phyloP scores from a whole-genome alignment of 1,139 yeast genomes.

The Taphrina communis region DNA sequence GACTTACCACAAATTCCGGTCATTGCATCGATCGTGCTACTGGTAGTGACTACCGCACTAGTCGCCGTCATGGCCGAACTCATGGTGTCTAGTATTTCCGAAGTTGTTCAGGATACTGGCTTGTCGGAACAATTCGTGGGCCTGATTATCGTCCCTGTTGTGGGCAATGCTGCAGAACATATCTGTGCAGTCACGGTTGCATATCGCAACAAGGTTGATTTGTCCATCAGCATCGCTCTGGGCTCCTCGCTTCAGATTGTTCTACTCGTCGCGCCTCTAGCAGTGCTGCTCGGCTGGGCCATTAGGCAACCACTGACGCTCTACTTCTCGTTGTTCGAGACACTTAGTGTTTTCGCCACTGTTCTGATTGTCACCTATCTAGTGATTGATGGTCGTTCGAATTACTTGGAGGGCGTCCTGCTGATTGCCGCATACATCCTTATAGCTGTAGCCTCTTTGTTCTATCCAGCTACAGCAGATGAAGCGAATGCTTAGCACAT shows the following conservation, averaged over 20 bases:
- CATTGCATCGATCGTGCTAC: slow-evolving; percentile 44
- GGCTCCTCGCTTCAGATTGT: slow-evolving; percentile 98
- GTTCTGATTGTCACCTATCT: slow-evolving; percentile 87
- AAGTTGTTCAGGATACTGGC: slow-evolving; percentile 80
- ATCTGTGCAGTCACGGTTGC: slow-evolving; percentile 96
- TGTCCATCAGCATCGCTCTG: slow-evolving; percentile 94
- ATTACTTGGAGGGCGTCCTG: slow-evolving; percentile 97
- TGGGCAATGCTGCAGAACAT: slow-evolving; percentile 98
- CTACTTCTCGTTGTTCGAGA: slow-evolving; percentile 89
- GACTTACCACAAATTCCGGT: slow-evolving; percentile 44
- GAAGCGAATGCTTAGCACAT: slow-evolving; percentile 17
- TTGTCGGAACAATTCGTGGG: slow-evolving; percentile 95
- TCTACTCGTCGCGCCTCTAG: slow-evolving; percentile 88
- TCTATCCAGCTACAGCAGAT: slow-evolving; percentile 53
- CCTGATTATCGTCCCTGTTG: slow-evolving; percentile 88
- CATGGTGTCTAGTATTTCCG: slow-evolving; percentile 90
- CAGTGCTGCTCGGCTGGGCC: slow-evolving; percentile 91
- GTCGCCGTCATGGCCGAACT: slow-evolving; percentile 93
- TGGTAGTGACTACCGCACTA: slow-evolving; percentile 71
- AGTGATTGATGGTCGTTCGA: slow-evolving; percentile 86
- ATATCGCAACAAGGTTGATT: slow-evolving; percentile 93
- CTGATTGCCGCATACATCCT: slow-evolving; percentile 82
- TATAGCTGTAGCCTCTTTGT: slow-evolving; percentile 86
- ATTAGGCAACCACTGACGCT: slow-evolving; percentile 91
- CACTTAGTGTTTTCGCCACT: slow-evolving; percentile 84